phyloP scores from a whole-genome alignment of 371 early-diverging fungal genomes.

The Dentiscutata heterogama region DNA sequence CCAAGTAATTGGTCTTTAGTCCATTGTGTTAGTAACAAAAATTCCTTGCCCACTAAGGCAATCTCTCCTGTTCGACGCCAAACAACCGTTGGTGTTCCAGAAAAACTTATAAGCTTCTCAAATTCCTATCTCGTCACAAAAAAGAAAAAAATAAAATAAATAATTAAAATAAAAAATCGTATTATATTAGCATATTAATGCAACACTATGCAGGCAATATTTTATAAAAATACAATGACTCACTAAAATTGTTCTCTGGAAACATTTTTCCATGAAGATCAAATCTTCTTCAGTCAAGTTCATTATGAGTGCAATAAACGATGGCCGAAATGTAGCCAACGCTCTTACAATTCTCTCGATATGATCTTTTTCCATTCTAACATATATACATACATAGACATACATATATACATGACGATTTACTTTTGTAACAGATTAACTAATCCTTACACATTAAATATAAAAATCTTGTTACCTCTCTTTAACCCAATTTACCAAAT shows the following conservation, averaged over 20 bases:
- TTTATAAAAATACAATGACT: conserved; percentile 39
- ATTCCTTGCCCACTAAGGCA: conserved; percentile 91
- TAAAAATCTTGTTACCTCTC: conserved; percentile 63
- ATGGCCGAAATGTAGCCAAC: conserved; percentile 89
- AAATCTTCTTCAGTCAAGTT: conserved; percentile 92
- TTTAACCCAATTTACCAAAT: conserved; percentile 79
- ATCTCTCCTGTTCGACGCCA: conserved; percentile 96
- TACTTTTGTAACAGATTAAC: conserved; percentile 33
- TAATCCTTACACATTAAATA: not conserved
- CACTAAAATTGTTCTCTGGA: conserved; percentile 86
- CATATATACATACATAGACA: not conserved
- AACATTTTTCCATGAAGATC: conserved; percentile 93
- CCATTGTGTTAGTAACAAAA: conserved; percentile 90
- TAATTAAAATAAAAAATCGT: not conserved
- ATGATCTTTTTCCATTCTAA: conserved; percentile 85
- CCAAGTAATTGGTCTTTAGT: conserved; percentile 75
- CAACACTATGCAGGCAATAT: not conserved
- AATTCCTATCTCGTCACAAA: conserved; percentile 69
- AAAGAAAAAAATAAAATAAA: not conserved
- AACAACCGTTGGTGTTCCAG: conserved; percentile 96
- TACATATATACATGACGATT: too few species aligned
- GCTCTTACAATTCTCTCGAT: conserved; percentile 88
- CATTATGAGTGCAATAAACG: conserved; percentile 90
- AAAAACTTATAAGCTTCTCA: conserved; percentile 88
- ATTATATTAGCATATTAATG: not conserved